Evolutionary conservation across 1,284 basidiomycete species (phyloP).

Genomic region (Ustilago sp.): DNA sequence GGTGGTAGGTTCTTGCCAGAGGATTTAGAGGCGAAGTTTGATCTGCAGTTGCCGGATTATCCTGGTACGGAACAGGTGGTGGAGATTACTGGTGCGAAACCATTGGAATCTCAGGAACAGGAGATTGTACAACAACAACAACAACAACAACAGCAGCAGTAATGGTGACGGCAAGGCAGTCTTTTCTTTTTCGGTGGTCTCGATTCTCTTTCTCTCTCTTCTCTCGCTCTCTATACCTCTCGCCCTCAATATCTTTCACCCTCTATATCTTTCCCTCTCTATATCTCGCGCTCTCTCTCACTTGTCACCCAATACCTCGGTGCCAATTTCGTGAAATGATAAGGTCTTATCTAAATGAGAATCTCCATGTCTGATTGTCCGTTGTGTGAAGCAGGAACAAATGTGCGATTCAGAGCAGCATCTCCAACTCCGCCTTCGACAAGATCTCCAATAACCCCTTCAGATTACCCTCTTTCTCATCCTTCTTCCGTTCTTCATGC

Average conservation of each 20-base stretch:
- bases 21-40: slow-evolving; percentile 50
- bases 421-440: slow-evolving; percentile 8
- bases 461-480: neutral
- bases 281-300: neutral
- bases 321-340: neutral
- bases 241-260: neutral
- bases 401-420: slow-evolving; percentile 9
- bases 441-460: slow-evolving; percentile 11
- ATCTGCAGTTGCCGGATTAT: slow-evolving; percentile 58
- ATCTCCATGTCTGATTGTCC: neutral
- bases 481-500: neutral
- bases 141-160: neutral
- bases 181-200: neutral
- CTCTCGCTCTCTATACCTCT: neutral
- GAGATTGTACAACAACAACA: slow-evolving; percentile 8
- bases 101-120: slow-evolving; percentile 32
- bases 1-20: slow-evolving; percentile 90
- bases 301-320: neutral
- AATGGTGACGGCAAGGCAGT: neutral
- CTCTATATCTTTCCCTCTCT: neutral
- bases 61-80: slow-evolving; percentile 62
- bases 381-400: neutral
- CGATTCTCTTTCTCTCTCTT: neutral
- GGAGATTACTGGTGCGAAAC: slow-evolving; percentile 60
- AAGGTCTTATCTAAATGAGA: neutral